Base-by-base conservation (phyloP, 2,329 filamentous ascomycete genomes). In the Pseudogymnoascus sp. region DNA sequence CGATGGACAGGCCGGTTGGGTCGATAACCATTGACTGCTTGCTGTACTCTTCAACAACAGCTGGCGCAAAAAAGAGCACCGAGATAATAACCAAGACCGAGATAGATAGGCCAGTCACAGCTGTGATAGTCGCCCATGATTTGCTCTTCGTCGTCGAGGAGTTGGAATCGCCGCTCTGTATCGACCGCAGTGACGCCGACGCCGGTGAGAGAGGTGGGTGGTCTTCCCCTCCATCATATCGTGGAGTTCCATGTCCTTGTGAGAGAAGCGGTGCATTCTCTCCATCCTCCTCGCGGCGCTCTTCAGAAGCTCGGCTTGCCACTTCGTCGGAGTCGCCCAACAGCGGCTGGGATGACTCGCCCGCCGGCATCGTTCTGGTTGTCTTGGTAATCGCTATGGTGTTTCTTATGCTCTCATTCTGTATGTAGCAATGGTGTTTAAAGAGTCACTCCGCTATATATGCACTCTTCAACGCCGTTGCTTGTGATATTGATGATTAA, bases 21-120 rank as follows among this genome's bases (percentile, higher is more conserved):
- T 92, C 85, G 67, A 99, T 84, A 15, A 93, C 85, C 25, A 88
- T 81, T 2, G 92, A 91, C 73, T 92, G 81, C 75, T 93, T 88
- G 58, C 89, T 90, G 74, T 99, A 99, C 71, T 91, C 84, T 74
- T 96, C 86, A 9, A 96, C 84, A 6, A 88, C 84, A 13, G 88
- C 86, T 1, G 93, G 92, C 0, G 89, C 84, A 61, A 96, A 83
- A 76, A 96, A 96, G 13, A 87, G 91, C 62, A 93, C 78, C 13
- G 89, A 75, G 63, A 97, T 86, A 68, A 96, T 91, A 29, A 81
- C 73, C 21, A 93, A 69, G 5, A 88, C 79, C 5, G 86, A 70
- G 1, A 84, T 67, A 58, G 82, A 88, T 7, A 97, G 76, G 2
- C 88, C 63, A 1, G 81, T 68, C 65, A 96, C 84, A 31, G 92